A percentile compares a stretch with the other conserved stretches of the same genome.
phyloP scores from a whole-genome alignment of 1,284 basidiomycete genomes.

The Puccinia polysora region DNA sequence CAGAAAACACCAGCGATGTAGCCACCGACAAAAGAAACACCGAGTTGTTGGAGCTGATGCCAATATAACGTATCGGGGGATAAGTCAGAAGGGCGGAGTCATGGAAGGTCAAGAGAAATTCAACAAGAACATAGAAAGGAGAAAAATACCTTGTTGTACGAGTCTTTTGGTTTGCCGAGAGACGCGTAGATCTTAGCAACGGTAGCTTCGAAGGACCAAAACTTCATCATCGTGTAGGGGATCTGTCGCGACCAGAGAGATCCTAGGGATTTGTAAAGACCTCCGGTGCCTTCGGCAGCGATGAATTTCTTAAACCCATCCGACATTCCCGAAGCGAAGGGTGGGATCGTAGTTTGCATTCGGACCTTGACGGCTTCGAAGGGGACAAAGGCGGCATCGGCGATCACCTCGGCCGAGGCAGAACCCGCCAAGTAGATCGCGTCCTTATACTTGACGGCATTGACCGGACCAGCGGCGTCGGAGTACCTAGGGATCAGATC shows the following conservation, averaged over 20 bases:
- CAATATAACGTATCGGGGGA: background rate
- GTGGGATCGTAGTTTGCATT: slow-evolving; percentile 53
- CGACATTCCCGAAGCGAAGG: slow-evolving; percentile 49
- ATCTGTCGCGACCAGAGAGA: slow-evolving; percentile 53
- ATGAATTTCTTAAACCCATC: slow-evolving; percentile 49
- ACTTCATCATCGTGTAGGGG: slow-evolving; percentile 50
- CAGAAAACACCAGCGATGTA: slow-evolving; percentile 53
- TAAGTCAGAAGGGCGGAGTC: background rate
- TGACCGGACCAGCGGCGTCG: slow-evolving; percentile 50
- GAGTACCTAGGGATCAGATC: slow-evolving; percentile 49
- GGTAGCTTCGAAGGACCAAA: slow-evolving; percentile 52
- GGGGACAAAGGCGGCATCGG: slow-evolving; percentile 52
- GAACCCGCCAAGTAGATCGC: slow-evolving; percentile 52
- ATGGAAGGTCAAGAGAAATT: background rate
- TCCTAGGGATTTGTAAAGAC: slow-evolving; percentile 51
- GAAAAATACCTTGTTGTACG: slow-evolving; percentile 49
- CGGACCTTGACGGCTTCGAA: slow-evolving; percentile 53
- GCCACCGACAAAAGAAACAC: slow-evolving; percentile 48
- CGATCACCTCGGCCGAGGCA: slow-evolving; percentile 52
- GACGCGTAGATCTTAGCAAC: slow-evolving; percentile 49
- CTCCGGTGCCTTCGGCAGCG: slow-evolving; percentile 50
- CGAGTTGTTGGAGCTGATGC: slow-evolving; percentile 50
- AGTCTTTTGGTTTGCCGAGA: slow-evolving; percentile 49
- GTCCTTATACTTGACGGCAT: slow-evolving; percentile 53
- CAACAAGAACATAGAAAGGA: background rate